Conservation (phyloP, 495 filamentous ascomycete species). For the Aspergillus cristatus region DNA sequence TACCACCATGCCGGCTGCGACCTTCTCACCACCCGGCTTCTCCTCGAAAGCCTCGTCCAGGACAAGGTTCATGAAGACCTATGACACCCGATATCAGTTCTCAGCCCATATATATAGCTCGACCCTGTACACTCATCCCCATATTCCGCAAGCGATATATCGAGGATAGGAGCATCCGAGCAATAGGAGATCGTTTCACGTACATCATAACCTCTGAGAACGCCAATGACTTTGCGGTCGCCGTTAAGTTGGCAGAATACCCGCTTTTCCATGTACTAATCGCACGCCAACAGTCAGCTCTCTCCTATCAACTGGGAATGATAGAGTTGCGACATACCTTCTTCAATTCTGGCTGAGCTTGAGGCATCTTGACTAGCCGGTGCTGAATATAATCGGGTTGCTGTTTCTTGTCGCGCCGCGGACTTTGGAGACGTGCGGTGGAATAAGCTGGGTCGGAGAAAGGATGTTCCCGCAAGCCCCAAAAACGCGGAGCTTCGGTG, state of each 20-base stretch:
- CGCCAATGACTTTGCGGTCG: constrained; percentile 91
- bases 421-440: constrained; percentile 23
- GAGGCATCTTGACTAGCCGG: constrained; percentile 66
- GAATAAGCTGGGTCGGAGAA: constrained; percentile 26
- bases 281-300: constrained; percentile 9
- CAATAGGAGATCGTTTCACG: constrained; percentile 12
- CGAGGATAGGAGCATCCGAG: neutral
- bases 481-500: constrained; percentile 3
- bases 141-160: too few species aligned
- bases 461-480: constrained; percentile 24
- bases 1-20: constrained; percentile 87
- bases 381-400: constrained; percentile 7
- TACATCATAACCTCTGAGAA: constrained; percentile 94
- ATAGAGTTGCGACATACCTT: constrained; percentile 49
- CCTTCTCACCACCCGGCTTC: constrained; percentile 86
- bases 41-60: constrained; percentile 97
- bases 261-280: constrained; percentile 97
- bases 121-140: neutral
- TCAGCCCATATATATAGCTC: too few species aligned
- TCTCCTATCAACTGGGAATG: too few species aligned
- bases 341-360: constrained; percentile 97
- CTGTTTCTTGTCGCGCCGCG: constrained; percentile 10
- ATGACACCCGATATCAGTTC: constrained; percentile 1
- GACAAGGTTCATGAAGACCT: constrained; percentile 98
- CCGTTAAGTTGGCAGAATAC: constrained; percentile 97